Base-by-base conservation (phyloP, 352 stramenopile species). In the Globisporangium perplexum region DNA sequence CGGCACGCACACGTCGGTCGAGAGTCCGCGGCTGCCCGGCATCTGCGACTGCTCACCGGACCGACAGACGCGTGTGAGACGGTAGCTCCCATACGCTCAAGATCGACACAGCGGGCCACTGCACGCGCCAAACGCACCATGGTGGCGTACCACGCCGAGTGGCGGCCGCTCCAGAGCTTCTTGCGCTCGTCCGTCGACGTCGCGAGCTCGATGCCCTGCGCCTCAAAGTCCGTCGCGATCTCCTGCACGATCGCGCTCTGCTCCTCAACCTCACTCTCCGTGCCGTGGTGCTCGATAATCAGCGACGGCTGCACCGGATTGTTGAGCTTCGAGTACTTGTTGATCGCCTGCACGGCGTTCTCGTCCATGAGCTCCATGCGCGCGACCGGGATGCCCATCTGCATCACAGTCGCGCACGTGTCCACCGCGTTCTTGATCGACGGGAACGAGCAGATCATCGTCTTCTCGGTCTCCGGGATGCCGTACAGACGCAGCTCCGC, bases 1-100 rank as follows among this genome's bases (percentile, higher is more conserved):
- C n/a, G 97, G 96, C 6, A 99, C 96, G 53, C 93, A 98, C 6
- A 98, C 95, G 76, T 99, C 96, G 24, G 97, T 99, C 11, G 95
- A 83, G 15, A 97, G 68, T 24, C 74, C 93, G 6, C 78, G 73
- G 57, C 81, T 88, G 10, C 89, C 86, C 43, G 83, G 83, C 69
- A 90, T 86, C 65, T 88, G 68, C 50, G 68, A 85, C 77, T 88
- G 50, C 1, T 57, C 4, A 43, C 12, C n/a, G n/a, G n/a, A 44
- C 15, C 26, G n/a, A 49, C 6, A 33, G 23, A 26, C 38, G 39
- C 47, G 10, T 55, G 20, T 53, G 10, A 42, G 38, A 17, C 31
- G n/a, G 31, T 8, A n/a, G 23, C 11, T 49, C 23, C 6, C 18
- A 36, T 18, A 23, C 15, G 22, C 18, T 18, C n/a, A n/a, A n/a